Evolutionary conservation across 2,329 filamentous ascomycete genomes (phyloP).

Genomic region (Aspergillus sp.): DNA sequence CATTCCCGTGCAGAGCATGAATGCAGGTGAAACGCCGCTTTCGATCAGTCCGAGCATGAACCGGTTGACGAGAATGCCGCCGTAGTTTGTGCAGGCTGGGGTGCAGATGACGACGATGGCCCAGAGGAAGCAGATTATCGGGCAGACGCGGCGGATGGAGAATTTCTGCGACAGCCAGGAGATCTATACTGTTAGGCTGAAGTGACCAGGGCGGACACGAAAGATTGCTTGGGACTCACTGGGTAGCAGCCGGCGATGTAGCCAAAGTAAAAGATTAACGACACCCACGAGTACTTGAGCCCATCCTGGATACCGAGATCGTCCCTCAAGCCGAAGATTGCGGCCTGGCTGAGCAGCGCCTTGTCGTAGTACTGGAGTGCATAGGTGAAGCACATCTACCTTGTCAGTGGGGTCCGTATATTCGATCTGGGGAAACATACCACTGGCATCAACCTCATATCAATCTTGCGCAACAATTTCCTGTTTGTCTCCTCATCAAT

Average conservation of each 20-base stretch:
- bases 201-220: too few species aligned
- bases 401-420: background rate
- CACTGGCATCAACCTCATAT: constrained; percentile 16
- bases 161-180: constrained; percentile 16
- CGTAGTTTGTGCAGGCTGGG: constrained; percentile 17
- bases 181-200: constrained; percentile 2
- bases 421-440: background rate
- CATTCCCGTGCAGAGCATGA: constrained; percentile 19
- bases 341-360: constrained; percentile 19
- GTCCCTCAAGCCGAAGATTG: constrained; percentile 17
- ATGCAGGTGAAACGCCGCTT: constrained; percentile 17
- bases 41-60: constrained; percentile 20
- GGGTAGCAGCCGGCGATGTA: constrained; percentile 18
- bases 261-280: constrained; percentile 21
- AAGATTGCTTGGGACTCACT: background rate
- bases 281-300: constrained; percentile 19
- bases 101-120: constrained; percentile 14
- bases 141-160: constrained; percentile 13
- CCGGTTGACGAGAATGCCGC: constrained; percentile 18
- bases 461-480: constrained; percentile 17
- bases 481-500: constrained; percentile 16
- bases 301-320: constrained; percentile 17
- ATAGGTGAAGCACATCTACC: constrained; percentile 22
- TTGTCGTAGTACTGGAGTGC: constrained; percentile 23
- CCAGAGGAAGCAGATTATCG: constrained; percentile 19